Base-by-base conservation (phyloP, 2,329 filamentous ascomycete genomes). In the Cercospora sp. region DNA sequence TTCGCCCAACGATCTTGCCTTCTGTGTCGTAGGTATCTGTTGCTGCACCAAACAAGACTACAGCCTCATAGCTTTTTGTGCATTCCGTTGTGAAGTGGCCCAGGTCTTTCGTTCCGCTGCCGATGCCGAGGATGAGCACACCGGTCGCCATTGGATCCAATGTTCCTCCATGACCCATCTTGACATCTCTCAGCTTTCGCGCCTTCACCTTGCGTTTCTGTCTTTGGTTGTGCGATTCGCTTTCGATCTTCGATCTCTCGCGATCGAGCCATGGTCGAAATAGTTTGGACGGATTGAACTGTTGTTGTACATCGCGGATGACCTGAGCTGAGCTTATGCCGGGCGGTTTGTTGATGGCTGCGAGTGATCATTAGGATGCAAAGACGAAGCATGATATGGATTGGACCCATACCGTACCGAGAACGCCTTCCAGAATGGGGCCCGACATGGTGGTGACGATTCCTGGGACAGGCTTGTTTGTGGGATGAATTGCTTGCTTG, bases 131-230 rank as follows among this genome's bases (percentile, higher is more conserved):
- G 71, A 98, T 93, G 61, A 99, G 86, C 26, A 99, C 92, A 57
- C 95, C 95, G 1, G 94, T 97, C 8, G 95, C 95, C 75, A 97
- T 86, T 28, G 95, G 95, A 77, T 99, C 95, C 18, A 99, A 86
- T 1, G 95, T 99, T 53, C 95, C 95, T 69, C 95, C 95, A 81
- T 99, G 95, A 37, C 95, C 95, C 76, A 98, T 91, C 84, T 98
- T 99, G 74, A 98, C 90, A 70, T 92, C 88, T 5, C 90, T 79
- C 1, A 86, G 88, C 70, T 85, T 84, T 58, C 81, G 81, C 71
- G 82, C 82, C 28, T 71, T 67, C 86, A 72, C 59, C 58, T 66
- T 72, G 1, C 81, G 80, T 69, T 89, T 86, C 73, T 85, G 84
- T 73, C 85, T 85, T 77, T 90, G 87, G 67, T 83, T 82, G 67